Base-by-base conservation (phyloP, 2,329 filamentous ascomycete genomes). In the Emydomyces testavorans region DNA sequence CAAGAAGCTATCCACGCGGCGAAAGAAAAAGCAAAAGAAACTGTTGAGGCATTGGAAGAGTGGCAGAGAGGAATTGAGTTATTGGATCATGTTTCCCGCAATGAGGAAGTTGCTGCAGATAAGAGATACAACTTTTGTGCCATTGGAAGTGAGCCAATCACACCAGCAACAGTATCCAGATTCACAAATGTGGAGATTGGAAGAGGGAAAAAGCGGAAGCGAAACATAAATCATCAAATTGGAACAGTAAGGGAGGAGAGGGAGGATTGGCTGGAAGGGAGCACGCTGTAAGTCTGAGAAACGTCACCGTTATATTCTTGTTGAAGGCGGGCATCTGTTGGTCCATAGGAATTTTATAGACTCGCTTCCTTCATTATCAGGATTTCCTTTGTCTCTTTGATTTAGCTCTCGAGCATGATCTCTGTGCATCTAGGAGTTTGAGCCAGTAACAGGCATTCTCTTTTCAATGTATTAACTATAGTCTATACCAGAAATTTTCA, bases 121-220 rank as follows among this genome's bases (percentile, higher is more conserved):
- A 31, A 46, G 13, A 36, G 21, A 6, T 39, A 43, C 21, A 49
- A 41, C 15, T 56, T 54, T 28, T 49, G 41, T 15, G 35, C 44
- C 11, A 45, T 56, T 44, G 63, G 58, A 23, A 67, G 62, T 43
- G 65, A 65, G 21, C 66, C 70, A 2, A 64, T 71, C 29, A 71
- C 70, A 1, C 69, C 69, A 2, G 60, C 65, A 24, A 66, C 62
- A 47, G 60, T 62, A 49, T 63, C 62, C 3, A 60, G 67, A 13
- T 71, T 68, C 53, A 63, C 64, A 20, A 65, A 71, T 53, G 60
- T 67, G n/a, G 64, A 67, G 50, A 53, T 64, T 46, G 64, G 62
- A 3, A 59, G 64, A 46, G 67, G 62, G 32, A 68, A 63, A 52
- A 58, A 62, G 38, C 60, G 62, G 28, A 60, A 56, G 39, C 51